A percentile compares a stretch with the other conserved stretches of the same genome.
Evolutionary conservation across 176 grass and related monocot genomes (phyloP).

Genomic region (Carex kokanica): DNA sequence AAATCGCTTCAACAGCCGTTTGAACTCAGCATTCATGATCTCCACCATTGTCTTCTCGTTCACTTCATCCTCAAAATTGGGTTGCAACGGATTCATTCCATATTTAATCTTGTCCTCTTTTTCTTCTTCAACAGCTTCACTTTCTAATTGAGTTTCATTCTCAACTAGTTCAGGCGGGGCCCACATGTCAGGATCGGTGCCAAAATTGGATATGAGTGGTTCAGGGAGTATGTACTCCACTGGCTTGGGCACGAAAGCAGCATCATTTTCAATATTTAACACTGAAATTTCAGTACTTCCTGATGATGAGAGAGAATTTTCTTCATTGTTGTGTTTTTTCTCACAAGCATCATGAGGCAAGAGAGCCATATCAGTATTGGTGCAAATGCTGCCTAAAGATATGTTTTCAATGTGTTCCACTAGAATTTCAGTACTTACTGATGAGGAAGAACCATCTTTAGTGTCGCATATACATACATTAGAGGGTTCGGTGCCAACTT

Average conservation of each 20-base stretch:
- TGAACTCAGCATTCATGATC: conserved; percentile 90
- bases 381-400: not conserved
- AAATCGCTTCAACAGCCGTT: conserved; percentile 66
- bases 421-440: conserved; percentile 6
- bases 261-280: not conserved
- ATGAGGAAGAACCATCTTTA: conserved; percentile 11
- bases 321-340: not conserved
- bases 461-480: not conserved
- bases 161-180: conserved; percentile 64
- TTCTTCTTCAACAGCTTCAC: conserved; percentile 38
- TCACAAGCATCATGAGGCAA: not conserved
- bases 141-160: conserved; percentile 54
- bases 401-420: not conserved
- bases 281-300: conserved; percentile 10
- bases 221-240: conserved; percentile 26
- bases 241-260: not conserved
- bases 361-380: not conserved
- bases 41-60: conserved; percentile 79
- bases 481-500: conserved; percentile 17
- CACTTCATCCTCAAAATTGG: conserved; percentile 36
- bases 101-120: conserved; percentile 35
- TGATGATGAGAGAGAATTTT: conserved; percentile 5
- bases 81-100: conserved; percentile 38
- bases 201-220: conserved; percentile 40
- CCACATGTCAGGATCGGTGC: conserved; percentile 64